Evolutionary conservation across 176 grass and related monocot genomes (phyloP).

Genomic region (Aechmea fasciata): DNA sequence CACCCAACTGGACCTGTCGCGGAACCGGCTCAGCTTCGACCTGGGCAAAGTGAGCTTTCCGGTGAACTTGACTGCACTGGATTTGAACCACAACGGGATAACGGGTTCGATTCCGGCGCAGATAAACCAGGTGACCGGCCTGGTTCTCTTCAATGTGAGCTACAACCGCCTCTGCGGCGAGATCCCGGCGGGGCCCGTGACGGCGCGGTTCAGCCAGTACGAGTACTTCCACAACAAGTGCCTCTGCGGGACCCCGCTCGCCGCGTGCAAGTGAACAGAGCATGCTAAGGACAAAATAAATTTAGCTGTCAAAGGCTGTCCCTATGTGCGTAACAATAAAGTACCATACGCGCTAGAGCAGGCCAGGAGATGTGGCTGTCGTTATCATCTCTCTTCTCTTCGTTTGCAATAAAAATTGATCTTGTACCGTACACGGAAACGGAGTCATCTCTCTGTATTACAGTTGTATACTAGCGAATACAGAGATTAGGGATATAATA

Average conservation of each 20-base stretch:
- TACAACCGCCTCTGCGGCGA: constrained; percentile 56
- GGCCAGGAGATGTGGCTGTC: too few species aligned
- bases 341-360: too few species aligned
- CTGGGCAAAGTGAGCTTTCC: constrained; percentile 33
- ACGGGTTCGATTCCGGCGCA: constrained; percentile 41
- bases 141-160: constrained; percentile 55
- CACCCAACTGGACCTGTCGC: constrained; percentile 41
- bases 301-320: neutral
- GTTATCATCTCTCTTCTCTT: too few species aligned
- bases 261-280: constrained; percentile 21
- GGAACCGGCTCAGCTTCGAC: constrained; percentile 52
- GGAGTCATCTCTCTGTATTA: too few species aligned
- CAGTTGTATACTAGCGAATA: too few species aligned
- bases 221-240: constrained; percentile 44
- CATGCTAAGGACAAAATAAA: neutral
- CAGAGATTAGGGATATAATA: too few species aligned
- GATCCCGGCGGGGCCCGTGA: constrained; percentile 31
- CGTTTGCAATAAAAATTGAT: too few species aligned
- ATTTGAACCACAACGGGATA: constrained; percentile 69
- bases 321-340: too few species aligned
- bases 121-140: constrained; percentile 10
- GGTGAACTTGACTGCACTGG: constrained; percentile 1
- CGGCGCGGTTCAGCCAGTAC: constrained; percentile 20
- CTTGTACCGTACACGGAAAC: too few species aligned
- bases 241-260: constrained; percentile 36